Evolutionary conservation across 495 filamentous ascomycete species (phyloP).

Genomic region (Xylaria nigripes): DNA sequence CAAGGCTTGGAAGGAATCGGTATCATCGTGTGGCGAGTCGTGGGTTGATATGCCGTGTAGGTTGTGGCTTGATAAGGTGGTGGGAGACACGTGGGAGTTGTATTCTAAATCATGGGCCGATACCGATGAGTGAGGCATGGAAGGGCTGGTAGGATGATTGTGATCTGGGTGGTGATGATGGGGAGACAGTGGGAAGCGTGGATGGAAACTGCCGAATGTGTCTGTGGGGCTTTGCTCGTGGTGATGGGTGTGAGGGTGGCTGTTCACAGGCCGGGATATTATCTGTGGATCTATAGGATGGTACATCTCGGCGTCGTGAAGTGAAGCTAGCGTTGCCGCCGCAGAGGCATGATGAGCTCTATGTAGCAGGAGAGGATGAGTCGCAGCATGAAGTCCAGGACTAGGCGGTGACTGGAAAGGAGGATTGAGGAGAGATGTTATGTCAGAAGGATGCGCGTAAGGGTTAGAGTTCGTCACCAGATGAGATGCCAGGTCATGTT

Average conservation of each 20-base stretch:
- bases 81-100: slow-evolving; percentile 13
- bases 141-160: slow-evolving; percentile 5
- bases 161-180: slow-evolving; percentile 17
- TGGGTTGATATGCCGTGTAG: slow-evolving; percentile 9
- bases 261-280: slow-evolving; percentile 32
- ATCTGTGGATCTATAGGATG: slow-evolving; percentile 46
- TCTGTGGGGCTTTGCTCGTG: slow-evolving; percentile 14
- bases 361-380: slow-evolving; percentile 21
- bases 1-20: slow-evolving; percentile 37
- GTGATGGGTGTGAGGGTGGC: slow-evolving; percentile 14
- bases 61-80: background rate
- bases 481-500: slow-evolving; percentile 16
- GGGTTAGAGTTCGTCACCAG: slow-evolving; percentile 22
- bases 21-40: slow-evolving; percentile 15
- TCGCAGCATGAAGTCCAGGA: slow-evolving; percentile 23
- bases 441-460: slow-evolving; percentile 30
- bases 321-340: slow-evolving; percentile 17
- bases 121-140: slow-evolving; percentile 15
- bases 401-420: slow-evolving; percentile 20
- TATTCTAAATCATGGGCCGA: slow-evolving; percentile 12
- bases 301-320: slow-evolving; percentile 27
- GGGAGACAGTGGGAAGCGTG: slow-evolving; percentile 10
- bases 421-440: slow-evolving; percentile 27
- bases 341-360: slow-evolving; percentile 23
- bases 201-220: slow-evolving; percentile 15